Base-by-base conservation (phyloP, 2,329 filamentous ascomycete genomes). In the Colletotrichum orchidophilum region DNA sequence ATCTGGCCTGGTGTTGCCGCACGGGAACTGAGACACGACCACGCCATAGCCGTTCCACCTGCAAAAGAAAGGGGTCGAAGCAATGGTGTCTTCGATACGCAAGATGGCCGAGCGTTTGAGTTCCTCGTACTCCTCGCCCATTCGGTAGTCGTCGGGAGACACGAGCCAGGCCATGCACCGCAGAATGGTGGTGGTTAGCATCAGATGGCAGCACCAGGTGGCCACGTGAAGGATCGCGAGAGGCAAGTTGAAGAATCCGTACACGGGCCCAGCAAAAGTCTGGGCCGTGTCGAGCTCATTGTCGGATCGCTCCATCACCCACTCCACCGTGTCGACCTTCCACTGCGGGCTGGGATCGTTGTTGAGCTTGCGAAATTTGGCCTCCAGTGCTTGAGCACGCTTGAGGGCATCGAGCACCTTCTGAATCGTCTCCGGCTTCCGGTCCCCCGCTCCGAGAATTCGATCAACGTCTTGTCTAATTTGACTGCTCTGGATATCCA, bases 131-230 rank as follows among this genome's bases (percentile, higher is more conserved):
- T 74, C 73, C 26, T 73, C 72, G 39, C 70, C 74, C 52, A 46
- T 57, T 11, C 35, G 46, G 52, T 73, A 74, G 63, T 75, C 68
- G 11, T 75, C 73, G 15, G 74, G 73, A 2, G 63, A 63, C 5
- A 74, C 68, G 35, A 75, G 67, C 74, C 74, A 75, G 5, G 74
- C 73, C 72, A 71, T 75, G 61, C 73, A 75, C 18, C 74, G 70
- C 49, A 75, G 57, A 39, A 75, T 73, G 21, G 70, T 74, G n/a
- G 70, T 75, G 26, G 74, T 75, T n/a, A 75, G 70, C 70, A 74
- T 74, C 33, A 75, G 68, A 49, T 75, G 74, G 33, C 72, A 75
- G 26, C 59, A 65, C 72, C 73, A 75, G 5, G 73, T 75, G 27
- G 72, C 74, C 27, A 71, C 68, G 49, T 75, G 74, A n/a, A 75